Base-by-base conservation (phyloP, 176 grass and related monocot genomes). In the Oropetium thomaeum region DNA sequence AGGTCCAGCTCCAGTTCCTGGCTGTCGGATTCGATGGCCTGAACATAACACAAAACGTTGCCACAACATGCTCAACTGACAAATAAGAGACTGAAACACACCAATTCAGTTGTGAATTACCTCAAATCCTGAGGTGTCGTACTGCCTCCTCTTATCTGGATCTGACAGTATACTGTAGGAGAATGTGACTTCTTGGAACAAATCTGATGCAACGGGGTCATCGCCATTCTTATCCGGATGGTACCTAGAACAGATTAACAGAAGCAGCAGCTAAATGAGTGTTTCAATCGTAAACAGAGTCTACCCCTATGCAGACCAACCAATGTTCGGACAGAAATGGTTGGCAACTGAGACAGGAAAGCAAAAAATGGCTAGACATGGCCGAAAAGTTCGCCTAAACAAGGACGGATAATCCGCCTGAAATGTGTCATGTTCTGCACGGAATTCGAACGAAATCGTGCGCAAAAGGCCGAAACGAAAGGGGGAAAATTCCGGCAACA, bases 1-100 rank as follows among this genome's bases (percentile, higher is more conserved):
- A 99, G 78, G 82, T 99, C 96, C 44, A 99, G 96, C 82, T 99
- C 96, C 80, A 99, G 52, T 76, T 99, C 91, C 74, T 99, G 96
- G 58, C 88, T 90, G 80, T 99, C 92, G 3, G 82, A 57, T 81
- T 95, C 96, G 23, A 99, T 90, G 58, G 89, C 89, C 96, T 99
- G 85, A 53, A 86, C 58, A 49, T 30, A 61, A 33, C 10, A 41
- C 13, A 65, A 33, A 47, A 80, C 12, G 10, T 70, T 10, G 13
- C 44, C 54, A 11, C 20, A 41, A 37, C 14, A 75, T 62, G 31
- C 13, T 55, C 44, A 74, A 33, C 62, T n/a, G 23, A 57, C 10
- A 13, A 26, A 55, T 11, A 55, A 68, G 31, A 38, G 61, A 26
- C 3, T 52, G 60, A 11, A 27, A 44, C 4, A 8, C 8, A 69